A percentile compares a stretch with the other conserved stretches of the same genome.
Conservation (phyloP, 371 early-diverging fungal species). For the Funneliformis caledonium region DNA sequence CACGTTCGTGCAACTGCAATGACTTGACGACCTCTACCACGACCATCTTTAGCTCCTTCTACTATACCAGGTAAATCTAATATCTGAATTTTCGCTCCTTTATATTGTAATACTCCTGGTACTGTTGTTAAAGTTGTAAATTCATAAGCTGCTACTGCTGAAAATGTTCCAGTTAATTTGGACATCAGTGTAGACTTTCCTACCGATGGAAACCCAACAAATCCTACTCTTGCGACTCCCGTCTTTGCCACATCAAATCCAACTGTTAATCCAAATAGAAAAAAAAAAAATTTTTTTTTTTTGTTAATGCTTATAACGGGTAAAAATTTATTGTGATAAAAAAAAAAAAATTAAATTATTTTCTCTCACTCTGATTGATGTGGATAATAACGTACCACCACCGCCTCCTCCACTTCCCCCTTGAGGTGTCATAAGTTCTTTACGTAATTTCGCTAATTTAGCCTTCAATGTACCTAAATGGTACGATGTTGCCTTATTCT, state of each 20-base stretch:
- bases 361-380: no score
- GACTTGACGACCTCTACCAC: slow-evolving; percentile 97
- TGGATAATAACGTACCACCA: slow-evolving; percentile 47
- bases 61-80: slow-evolving; percentile 94
- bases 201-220: slow-evolving; percentile 89
- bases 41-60: slow-evolving; percentile 95
- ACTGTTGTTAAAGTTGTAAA: slow-evolving; percentile 99
- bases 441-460: slow-evolving; percentile 94
- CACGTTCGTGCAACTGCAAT: slow-evolving; percentile 95
- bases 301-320: not conserved
- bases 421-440: slow-evolving; percentile 92
- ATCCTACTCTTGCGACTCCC: slow-evolving; percentile 95
- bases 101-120: slow-evolving; percentile 95
- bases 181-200: slow-evolving; percentile 98
- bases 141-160: slow-evolving; percentile 96
- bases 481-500: slow-evolving; percentile 96
- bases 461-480: slow-evolving; percentile 99
- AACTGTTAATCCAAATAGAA: slow-evolving; percentile 50
- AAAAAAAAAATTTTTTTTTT: not conserved
- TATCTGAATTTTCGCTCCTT: slow-evolving; percentile 97
- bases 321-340: not conserved
- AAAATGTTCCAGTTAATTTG: slow-evolving; percentile 97
- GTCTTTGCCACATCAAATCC: slow-evolving; percentile 97
- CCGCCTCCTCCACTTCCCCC: slow-evolving; percentile 82
- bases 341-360: not conserved